Conservation (phyloP, 345 rosid species). For the Eucalyptus viminalis region DNA sequence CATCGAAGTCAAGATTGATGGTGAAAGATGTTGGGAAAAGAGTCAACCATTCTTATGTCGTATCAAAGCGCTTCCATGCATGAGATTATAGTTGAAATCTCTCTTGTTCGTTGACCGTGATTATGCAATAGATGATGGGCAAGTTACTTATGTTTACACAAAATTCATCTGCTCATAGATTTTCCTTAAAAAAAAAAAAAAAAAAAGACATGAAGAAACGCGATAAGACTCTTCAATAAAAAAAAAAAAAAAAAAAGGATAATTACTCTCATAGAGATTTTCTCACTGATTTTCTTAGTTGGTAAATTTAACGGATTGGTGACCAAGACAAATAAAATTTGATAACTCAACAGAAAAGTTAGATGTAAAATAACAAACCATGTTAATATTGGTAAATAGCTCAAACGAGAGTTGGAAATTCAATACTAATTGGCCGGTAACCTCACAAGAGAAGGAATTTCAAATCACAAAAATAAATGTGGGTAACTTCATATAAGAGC, state of each 20-base stretch:
- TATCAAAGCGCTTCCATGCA: not conserved
- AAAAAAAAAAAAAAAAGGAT: not conserved
- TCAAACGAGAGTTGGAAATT: not conserved
- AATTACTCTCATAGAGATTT: not conserved
- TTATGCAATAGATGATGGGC: not conserved
- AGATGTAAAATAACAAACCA: not conserved
- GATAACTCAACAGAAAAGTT: not conserved
- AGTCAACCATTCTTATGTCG: not conserved
- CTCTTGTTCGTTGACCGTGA: not conserved
- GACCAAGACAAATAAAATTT: not conserved
- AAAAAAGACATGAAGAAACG: not conserved
- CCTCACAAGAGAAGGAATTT: not conserved
- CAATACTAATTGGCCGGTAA: not conserved
- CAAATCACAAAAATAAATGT: not conserved
- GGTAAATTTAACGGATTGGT: not conserved
- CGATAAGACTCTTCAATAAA: not conserved
- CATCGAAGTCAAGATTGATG: not conserved
- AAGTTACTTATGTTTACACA: not conserved
- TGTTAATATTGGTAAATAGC: rapidly evolving
- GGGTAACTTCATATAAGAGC: not conserved
- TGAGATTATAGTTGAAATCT: not conserved
- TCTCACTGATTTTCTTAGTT: not conserved
- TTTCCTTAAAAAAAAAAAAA: not conserved
- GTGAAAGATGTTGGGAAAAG: not conserved
- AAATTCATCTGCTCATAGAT: not conserved